Base-by-base conservation (phyloP, 768 basidiomycete species). In the Leccinum longicurvipes region DNA sequence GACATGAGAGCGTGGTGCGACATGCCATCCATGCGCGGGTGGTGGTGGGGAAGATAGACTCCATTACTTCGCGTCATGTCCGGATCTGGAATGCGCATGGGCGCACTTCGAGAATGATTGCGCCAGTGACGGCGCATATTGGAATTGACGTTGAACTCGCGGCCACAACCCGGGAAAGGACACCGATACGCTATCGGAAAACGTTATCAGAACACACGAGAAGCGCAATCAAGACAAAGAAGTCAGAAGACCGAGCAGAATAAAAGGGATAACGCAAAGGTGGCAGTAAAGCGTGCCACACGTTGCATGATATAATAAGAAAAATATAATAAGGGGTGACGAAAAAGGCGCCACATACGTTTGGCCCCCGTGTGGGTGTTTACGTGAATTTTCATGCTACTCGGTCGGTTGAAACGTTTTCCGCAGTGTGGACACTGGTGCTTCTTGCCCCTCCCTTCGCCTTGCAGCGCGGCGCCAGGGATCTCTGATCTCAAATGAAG, bases 111-210 rank as follows among this genome's bases (percentile, higher is more conserved):
- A 0, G 69, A 72, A 58, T 91, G 88, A 67, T 87, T 90, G 45
- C 87, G 77, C 66, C 83, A 85, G 63, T 91, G 89, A 6, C 89
- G 76, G 28, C 89, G 80, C 89, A 91, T 91, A 68, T 91, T 92
- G 0, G 87, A 89, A 66, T 89, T 89, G 47, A 90, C 90, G 60
- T 89, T 91, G 72, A 91, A 91, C 56, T 86, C 82, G 31, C 87
- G 79, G 36, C 85, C 85, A 66, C 89, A 91, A 42, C 83, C 80
- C 6, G 84, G 86, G 76, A 76, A 87, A 4, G 87, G 86, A 62
- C 89, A 91, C 41, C 80, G 77, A 72, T 87, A 89, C 19, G 88
- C 90, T 87, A 59, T 60, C 46, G 50, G 19, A 6, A 45, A 56
- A 51, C 48, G 58, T 44, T 48, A 63, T 68, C 57, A 64, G 56